Conservation (phyloP, 345 rosid species). For the Eucalyptus rudis region DNA sequence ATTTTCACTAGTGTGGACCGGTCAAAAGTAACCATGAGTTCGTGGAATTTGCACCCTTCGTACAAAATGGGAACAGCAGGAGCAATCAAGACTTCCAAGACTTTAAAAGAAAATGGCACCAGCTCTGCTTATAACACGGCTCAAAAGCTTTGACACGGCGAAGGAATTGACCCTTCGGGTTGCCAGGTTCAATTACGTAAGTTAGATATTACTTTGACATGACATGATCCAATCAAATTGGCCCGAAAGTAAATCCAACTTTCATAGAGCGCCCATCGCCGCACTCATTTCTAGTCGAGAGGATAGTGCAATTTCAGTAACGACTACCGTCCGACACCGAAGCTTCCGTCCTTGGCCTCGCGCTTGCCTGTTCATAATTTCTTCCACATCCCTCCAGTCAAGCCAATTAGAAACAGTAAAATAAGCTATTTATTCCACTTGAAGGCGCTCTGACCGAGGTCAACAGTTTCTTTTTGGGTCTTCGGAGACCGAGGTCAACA, state of each 20-base stretch:
- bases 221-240: not conserved
- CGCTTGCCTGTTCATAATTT: not conserved
- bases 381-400: not conserved
- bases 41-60: not conserved
- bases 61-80: not conserved
- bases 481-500: not conserved
- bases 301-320: not conserved
- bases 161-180: not conserved
- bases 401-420: not conserved
- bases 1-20: not conserved
- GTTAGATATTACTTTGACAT: not conserved
- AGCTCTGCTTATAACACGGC: not conserved
- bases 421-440: no score
- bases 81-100: not conserved
- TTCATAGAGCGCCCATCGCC: not conserved
- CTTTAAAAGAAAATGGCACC: not conserved
- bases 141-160: not conserved
- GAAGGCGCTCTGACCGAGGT: not conserved
- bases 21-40: not conserved
- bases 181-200: not conserved
- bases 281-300: not conserved
- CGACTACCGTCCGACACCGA: not conserved
- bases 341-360: not conserved
- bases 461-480: not conserved
- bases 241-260: not conserved